phyloP scores from a whole-genome alignment of 2,329 filamentous ascomycete genomes.

The Microdochium nivale region DNA sequence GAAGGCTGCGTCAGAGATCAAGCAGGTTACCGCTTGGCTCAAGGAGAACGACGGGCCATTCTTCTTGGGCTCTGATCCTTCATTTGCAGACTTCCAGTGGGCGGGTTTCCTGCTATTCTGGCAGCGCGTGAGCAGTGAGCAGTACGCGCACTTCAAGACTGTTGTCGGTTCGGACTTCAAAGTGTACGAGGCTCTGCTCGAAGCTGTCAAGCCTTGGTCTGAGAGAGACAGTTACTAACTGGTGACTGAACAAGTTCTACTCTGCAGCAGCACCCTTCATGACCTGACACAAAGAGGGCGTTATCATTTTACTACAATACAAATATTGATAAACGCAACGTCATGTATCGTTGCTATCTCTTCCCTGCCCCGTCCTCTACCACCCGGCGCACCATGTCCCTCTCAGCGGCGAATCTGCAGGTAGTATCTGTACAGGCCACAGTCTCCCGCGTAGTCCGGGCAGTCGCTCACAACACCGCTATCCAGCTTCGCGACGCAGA shows the following conservation, averaged over 20 bases:
- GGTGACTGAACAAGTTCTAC: too few relatives aligned
- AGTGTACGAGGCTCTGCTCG: slow-evolving; percentile 28
- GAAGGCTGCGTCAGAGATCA: slow-evolving; percentile 25
- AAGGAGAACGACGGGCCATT: slow-evolving; percentile 52
- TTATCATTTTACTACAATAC: too few relatives aligned
- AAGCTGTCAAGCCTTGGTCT: slow-evolving; percentile 30
- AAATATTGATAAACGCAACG: neutral
- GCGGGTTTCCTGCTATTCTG: slow-evolving; percentile 30
- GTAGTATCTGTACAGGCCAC: neutral
- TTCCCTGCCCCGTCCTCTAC: too few relatives aligned
- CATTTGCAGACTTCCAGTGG: slow-evolving; percentile 52
- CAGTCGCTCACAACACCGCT: neutral
- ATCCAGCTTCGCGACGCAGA: neutral
- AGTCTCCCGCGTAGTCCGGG: neutral
- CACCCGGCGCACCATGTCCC: too few relatives aligned
- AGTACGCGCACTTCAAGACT: slow-evolving; percentile 25
- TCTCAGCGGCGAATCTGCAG: neutral
- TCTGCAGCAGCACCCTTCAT: neutral
- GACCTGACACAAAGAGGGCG: too few relatives aligned
- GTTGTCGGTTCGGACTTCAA: slow-evolving; percentile 23
- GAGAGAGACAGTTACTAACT: slow-evolving; percentile 26
- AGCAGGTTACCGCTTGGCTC: slow-evolving; percentile 33
- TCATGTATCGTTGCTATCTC: too few relatives aligned
- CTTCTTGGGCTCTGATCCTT: slow-evolving; percentile 46
- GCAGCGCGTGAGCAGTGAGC: slow-evolving; percentile 22